Percentiles rank a stretch among this genome's conserved stretches.
phyloP scores from a whole-genome alignment of 176 grass and related monocot species.

The Secale cereale region DNA sequence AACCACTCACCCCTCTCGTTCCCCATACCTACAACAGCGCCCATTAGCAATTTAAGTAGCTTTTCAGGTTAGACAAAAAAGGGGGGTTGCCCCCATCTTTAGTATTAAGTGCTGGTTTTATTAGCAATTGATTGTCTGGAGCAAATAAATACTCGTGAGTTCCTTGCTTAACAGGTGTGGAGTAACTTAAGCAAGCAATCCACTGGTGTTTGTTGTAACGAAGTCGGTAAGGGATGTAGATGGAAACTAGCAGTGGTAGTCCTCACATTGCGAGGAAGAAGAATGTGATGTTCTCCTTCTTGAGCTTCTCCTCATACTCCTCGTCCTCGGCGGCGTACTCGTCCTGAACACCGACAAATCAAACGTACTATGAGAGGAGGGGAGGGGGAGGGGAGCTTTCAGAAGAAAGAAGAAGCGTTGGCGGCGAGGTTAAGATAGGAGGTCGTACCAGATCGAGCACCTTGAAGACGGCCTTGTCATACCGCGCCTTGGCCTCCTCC shows the following conservation, averaged over 20 bases:
- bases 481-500: no score
- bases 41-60: background rate
- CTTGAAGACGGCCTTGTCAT: no score
- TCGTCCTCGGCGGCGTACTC: no score
- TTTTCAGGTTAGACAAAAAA: background rate
- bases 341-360: no score
- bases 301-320: slow-evolving; percentile 47
- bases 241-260: no score
- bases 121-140: background rate
- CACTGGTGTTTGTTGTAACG: background rate
- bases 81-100: background rate
- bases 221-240: background rate
- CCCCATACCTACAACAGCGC: slow-evolving; percentile 52
- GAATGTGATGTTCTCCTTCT: slow-evolving; percentile 75
- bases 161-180: background rate
- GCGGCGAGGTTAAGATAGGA: no score
- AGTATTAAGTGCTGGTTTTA: background rate
- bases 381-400: no score
- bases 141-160: background rate
- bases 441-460: no score
- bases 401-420: background rate
- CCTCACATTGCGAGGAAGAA: slow-evolving; percentile 95
- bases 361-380: no score
- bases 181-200: background rate
- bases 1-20: slow-evolving; percentile 65